Percentiles rank a stretch among this genome's conserved stretches.
Conservation (phyloP, 495 filamentous ascomycete genomes). For the Extremus antarcticus region DNA sequence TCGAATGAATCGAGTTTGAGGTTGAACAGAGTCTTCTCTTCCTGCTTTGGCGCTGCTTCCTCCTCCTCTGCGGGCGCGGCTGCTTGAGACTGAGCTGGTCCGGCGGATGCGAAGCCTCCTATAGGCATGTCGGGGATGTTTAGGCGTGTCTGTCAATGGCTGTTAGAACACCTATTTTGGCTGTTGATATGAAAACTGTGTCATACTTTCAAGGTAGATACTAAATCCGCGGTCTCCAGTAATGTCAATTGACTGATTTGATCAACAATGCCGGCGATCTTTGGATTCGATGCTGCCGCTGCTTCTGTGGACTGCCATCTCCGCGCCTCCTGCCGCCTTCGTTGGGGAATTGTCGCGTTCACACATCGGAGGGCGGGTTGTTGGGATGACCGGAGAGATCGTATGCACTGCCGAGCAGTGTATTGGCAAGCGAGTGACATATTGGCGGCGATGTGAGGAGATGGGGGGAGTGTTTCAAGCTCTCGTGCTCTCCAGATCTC, state of each 20-base stretch:
- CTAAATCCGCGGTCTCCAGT: conserved; percentile 91
- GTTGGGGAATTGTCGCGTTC: conserved; percentile 8
- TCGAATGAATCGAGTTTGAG: conserved; percentile 87
- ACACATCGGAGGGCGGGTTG: background rate
- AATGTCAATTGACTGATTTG: conserved; percentile 97
- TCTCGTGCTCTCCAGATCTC: background rate
- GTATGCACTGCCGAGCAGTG: conserved; percentile 49
- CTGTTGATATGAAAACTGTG: background rate
- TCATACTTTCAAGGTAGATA: conserved; percentile 75
- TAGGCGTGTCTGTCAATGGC: conserved; percentile 59
- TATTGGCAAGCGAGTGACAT: conserved; percentile 52
- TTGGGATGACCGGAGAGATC: conserved; percentile 23
- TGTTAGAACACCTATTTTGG: conserved; percentile 24
- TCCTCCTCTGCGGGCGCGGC: conserved; percentile 67
- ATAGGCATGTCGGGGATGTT: conserved; percentile 98
- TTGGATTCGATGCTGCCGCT: conserved; percentile 54
- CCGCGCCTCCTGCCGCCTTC: conserved; percentile 29
- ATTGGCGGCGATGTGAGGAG: conserved; percentile 16
- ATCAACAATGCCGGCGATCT: conserved; percentile 87
- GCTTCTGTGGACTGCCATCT: conserved; percentile 66
- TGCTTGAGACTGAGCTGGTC: conserved; percentile 47
- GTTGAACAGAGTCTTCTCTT: conserved; percentile 96
- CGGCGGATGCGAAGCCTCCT: conserved; percentile 67
- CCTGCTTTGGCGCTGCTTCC: conserved; percentile 64
- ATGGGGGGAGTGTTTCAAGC: background rate